Conservation (phyloP, 1,139 yeast genomes). For the Kluyveromyces marxianus region DNA sequence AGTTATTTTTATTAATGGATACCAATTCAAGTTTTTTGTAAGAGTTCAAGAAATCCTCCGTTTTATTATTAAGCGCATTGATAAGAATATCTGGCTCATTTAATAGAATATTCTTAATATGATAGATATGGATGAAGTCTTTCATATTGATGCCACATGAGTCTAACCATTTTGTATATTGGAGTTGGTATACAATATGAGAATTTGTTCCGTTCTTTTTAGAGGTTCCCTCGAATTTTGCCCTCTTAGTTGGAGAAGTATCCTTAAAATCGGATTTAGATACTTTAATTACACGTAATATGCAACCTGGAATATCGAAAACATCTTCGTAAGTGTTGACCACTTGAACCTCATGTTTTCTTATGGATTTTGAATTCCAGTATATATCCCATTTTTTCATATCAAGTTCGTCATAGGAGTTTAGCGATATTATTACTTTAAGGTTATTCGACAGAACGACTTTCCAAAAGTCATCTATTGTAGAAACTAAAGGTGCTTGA, state of each 20-base stretch:
- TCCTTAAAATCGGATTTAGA: conserved; percentile 9
- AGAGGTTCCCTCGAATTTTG: neutral
- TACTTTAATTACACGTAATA: conserved; percentile 29
- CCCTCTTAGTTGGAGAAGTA: conserved; percentile 1
- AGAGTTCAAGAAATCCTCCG: conserved; percentile 2
- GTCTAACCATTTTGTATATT: conserved; percentile 76
- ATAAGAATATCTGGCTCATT: conserved; percentile 15
- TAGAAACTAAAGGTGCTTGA: conserved; percentile 75
- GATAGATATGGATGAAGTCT: conserved; percentile 46
- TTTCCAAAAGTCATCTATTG: conserved; percentile 78
- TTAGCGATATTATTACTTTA: conserved; percentile 62
- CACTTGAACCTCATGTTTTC: conserved; percentile 25
- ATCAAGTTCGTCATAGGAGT: conserved; percentile 48
- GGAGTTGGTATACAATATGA: conserved; percentile 50
- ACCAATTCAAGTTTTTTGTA: neutral
- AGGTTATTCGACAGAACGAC: conserved; percentile 56
- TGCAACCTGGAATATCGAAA: conserved; percentile 28
- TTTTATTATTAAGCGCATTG: conserved; percentile 5
- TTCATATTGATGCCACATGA: conserved; percentile 56
- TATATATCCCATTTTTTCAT: conserved; percentile 48
- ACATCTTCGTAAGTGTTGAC: conserved; percentile 26
- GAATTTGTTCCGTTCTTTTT: neutral
- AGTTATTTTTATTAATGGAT: conserved; percentile 17
- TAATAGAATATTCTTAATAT: conserved; percentile 39
- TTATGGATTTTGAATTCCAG: conserved; percentile 36